Evolutionary conservation across 2,329 filamentous ascomycete genomes (phyloP).

Genomic region (Cryphonectria parasitica): DNA sequence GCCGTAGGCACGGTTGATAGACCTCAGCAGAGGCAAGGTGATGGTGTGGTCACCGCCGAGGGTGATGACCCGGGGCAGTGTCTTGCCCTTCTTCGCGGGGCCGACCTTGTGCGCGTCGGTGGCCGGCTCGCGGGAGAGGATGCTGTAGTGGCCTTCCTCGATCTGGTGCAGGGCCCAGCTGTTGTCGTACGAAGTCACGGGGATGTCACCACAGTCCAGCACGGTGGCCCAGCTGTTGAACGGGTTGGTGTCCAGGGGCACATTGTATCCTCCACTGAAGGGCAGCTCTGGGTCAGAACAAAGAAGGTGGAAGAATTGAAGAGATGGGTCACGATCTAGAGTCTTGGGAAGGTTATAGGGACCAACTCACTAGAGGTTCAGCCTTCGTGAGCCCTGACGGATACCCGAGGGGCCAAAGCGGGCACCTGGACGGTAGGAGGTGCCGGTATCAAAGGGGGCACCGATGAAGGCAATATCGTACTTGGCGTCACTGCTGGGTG

Average conservation of each 20-base stretch:
- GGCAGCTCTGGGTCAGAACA: constrained; percentile 38
- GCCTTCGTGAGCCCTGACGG: constrained; percentile 80
- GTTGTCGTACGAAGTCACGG: constrained; percentile 87
- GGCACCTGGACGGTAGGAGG: constrained; percentile 81
- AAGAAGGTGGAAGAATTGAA: constrained; percentile 9
- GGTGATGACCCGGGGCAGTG: constrained; percentile 80
- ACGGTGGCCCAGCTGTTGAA: constrained; percentile 82
- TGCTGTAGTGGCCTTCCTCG: constrained; percentile 78
- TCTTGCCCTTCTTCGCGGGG: constrained; percentile 72
- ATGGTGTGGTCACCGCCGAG: constrained; percentile 69
- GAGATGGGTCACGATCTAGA: constrained; percentile 11
- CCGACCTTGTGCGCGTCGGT: constrained; percentile 71
- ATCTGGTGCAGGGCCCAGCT: constrained; percentile 81
- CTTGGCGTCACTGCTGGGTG: constrained; percentile 64
- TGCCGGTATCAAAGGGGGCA: constrained; percentile 86
- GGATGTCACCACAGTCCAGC: constrained; percentile 82
- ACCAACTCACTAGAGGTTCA: constrained; percentile 79
- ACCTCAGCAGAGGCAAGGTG: constrained; percentile 61
- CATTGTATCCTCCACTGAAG: constrained; percentile 81
- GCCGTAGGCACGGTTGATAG: constrained; percentile 64
- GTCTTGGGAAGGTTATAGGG: neutral
- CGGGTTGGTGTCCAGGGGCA: constrained; percentile 77
- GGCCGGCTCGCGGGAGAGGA: constrained; percentile 71
- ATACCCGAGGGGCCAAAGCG: constrained; percentile 85
- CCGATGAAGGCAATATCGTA: constrained; percentile 88